Conservation (phyloP, 2,329 filamentous ascomycete species). For the Colletotrichum sublineola region DNA sequence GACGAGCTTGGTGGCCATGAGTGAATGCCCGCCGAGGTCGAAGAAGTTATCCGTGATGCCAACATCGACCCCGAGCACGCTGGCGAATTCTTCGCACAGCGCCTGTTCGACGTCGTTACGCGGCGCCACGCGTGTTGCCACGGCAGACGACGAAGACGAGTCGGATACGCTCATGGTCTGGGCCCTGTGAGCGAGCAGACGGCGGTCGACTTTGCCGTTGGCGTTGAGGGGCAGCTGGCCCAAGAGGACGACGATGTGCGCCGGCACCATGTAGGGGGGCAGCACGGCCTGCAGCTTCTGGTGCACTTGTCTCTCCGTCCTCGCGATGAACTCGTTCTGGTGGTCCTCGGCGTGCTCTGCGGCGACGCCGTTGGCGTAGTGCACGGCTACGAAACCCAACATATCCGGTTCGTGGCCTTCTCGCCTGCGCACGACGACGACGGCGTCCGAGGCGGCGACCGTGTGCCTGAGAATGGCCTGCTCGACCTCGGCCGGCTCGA, state of each 20-base stretch:
- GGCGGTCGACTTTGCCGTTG: constrained; percentile 44
- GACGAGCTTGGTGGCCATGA: constrained; percentile 33
- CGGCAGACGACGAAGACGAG: background rate
- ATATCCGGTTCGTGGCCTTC: background rate
- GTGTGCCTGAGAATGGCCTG: constrained; percentile 14
- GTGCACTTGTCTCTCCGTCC: background rate
- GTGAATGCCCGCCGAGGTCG: constrained; percentile 32
- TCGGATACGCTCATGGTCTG: constrained; percentile 1
- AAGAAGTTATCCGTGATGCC: constrained; percentile 37
- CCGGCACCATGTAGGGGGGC: constrained; percentile 43
- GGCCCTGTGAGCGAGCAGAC: constrained; percentile 11
- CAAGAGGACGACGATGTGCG: constrained; percentile 40
- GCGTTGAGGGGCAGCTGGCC: constrained; percentile 40
- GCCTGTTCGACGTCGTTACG: constrained; percentile 13
- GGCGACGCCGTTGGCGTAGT: background rate
- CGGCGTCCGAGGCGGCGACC: background rate
- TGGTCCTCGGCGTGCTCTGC: background rate
- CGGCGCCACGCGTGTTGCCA: constrained; percentile 1
- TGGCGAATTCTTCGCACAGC: constrained; percentile 29
- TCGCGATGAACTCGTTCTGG: background rate
- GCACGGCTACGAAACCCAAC: background rate
- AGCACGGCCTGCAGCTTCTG: constrained; percentile 30
- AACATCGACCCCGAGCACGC: constrained; percentile 18
- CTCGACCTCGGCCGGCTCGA: constrained; percentile 21
- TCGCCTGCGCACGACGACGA: background rate